Evolutionary conservation across 2,329 filamentous ascomycete species (phyloP), one percentile per base, ranked within the genome.

Genomic region (Colletotrichum tofieldiae): DNA sequence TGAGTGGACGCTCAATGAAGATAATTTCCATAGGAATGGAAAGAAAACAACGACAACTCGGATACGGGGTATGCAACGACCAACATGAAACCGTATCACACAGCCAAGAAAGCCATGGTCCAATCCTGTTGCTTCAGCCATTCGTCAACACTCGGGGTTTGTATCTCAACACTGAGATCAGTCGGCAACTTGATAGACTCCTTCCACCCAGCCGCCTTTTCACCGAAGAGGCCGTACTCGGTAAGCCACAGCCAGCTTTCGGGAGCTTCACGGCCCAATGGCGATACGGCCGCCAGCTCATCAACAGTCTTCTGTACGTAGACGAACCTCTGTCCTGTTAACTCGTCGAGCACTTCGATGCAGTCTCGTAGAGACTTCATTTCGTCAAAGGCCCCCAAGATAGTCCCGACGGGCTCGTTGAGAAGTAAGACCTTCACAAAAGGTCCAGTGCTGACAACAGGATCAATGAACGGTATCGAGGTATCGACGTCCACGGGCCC

Each of bases 361-460:
- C 66, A 1, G 79, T 74, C 45, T 86, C 78, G 0, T 69, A 73
- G 65, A 0, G 76, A 81, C 11, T 84, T 59, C 58, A 81, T 79
- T 58, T 79, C 81, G 59, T 86, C 82, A 66, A 85, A 87, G 0
- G 85, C 86, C 1, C 87, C 75, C 1, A 88, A 76, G 37, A 83
- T 86, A 1, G 78, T 83, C 0, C 82, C 81, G 0, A 81, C 72
- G 0, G 75, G 76, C 62, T 86, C 83, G 29, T 82, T 77, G 43
- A 84, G 80, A 5, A 87, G 52, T 32, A 88, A 77, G 0, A 84
- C 82, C 14, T 77, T 79, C 1, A 87, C 85, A 45, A 86, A 87
- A 0, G 78, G 76, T 0, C 86, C 86, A 0, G 84, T 84, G 1
- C 83, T 84, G 2, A 75, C 73, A 0, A 72, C 73, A 0, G 82